Conservation (phyloP, 2,329 filamentous ascomycete species). For the Cryoendolithus antarcticus region DNA sequence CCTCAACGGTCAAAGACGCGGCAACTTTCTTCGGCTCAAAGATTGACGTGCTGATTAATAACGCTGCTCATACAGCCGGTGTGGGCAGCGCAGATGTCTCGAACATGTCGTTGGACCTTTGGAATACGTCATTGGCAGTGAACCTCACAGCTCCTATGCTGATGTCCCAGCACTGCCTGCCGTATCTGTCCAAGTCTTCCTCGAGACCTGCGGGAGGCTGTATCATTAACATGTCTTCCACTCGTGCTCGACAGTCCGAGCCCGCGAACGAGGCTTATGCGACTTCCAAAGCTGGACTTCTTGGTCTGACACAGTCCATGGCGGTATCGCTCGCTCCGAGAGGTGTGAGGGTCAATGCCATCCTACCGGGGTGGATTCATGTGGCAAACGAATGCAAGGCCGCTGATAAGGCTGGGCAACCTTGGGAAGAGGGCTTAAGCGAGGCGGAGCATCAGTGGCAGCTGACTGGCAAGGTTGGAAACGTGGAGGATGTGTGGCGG, state of each 20-base stretch:
- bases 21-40: conserved; percentile 22
- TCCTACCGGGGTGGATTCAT: conserved; percentile 42
- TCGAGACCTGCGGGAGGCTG: conserved; percentile 11
- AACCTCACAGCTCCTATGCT: conserved; percentile 28
- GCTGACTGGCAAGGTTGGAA: conserved; percentile 37
- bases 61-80: conserved; percentile 28
- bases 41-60: conserved; percentile 33
- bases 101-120: conserved; percentile 26
- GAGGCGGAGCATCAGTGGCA: conserved; percentile 38
- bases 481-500: conserved; percentile 33
- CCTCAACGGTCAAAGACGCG: conserved; percentile 18
- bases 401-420: conserved; percentile 27
- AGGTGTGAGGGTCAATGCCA: conserved; percentile 36
- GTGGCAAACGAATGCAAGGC: conserved; percentile 32
- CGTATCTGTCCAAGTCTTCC: conserved; percentile 14
- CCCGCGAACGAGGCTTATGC: conserved; percentile 39
- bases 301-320: conserved; percentile 39
- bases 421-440: conserved; percentile 36
- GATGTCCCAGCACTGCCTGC: conserved; percentile 17
- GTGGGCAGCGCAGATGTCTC: conserved; percentile 21
- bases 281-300: conserved; percentile 37
- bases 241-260: conserved; percentile 38
- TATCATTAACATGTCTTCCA: conserved; percentile 39
- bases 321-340: conserved; percentile 32
- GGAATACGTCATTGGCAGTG: conserved; percentile 25